These are phyloP conservation scores for Erythrophleum fordii DNA, from an alignment of 306 rosid genomes.

Conservation along the genomic window DNA sequence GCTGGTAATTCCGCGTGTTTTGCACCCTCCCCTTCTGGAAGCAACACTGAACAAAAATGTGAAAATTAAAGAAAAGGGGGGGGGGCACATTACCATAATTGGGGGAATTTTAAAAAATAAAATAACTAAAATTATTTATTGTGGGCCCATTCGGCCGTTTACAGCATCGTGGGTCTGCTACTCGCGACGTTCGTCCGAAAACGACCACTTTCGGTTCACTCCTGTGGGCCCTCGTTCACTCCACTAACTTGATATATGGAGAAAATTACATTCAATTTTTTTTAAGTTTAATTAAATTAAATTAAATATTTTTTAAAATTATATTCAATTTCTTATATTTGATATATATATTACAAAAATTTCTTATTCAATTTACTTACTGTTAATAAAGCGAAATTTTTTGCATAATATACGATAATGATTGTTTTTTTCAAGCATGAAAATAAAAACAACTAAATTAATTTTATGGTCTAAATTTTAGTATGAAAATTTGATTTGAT, in stretches of 20 bases:
- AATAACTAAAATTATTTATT: neutral
- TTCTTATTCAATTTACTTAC: too few species aligned
- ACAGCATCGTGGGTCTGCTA: conserved; percentile 23
- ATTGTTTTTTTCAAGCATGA: too few species aligned
- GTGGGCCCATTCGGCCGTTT: conserved; percentile 4
- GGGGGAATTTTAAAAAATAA: neutral
- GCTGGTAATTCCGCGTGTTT: neutral
- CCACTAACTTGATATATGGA: neutral
- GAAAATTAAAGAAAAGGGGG: neutral
- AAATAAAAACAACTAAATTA: too few species aligned
- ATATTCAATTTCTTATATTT: too few species aligned
- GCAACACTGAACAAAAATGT: neutral
- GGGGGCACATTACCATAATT: neutral
- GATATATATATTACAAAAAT: too few species aligned
- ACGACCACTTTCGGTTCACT: conserved; percentile 25
- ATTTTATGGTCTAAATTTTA: too few species aligned
- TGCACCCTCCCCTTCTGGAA: neutral
- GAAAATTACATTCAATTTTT: neutral
- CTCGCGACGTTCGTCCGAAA: conserved; percentile 34
- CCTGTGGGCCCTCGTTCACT: conserved; percentile 24
- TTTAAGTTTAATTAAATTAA: too few species aligned
- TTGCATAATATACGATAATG: too few species aligned
- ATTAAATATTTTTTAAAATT: too few species aligned
- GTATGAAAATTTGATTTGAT: too few species aligned
- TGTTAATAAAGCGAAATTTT: too few species aligned